Conservation (phyloP, 2,329 filamentous ascomycete genomes). For the Nothophaeocryptopus gaeumannii region DNA sequence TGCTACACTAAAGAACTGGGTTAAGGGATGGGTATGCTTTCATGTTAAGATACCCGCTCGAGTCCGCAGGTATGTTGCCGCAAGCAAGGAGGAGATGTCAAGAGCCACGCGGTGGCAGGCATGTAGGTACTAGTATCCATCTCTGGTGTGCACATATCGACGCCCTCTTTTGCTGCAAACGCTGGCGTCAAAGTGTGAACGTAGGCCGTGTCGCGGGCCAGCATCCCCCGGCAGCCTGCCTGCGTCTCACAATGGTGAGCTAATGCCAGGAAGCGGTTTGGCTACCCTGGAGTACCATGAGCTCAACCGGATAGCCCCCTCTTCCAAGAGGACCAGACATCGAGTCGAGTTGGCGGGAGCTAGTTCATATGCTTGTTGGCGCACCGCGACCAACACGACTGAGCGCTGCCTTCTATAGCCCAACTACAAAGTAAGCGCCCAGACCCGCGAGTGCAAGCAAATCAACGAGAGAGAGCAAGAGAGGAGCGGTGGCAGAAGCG, state of each 20-base stretch:
- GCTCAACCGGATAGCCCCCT: not conserved
- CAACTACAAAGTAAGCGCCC: too few relatives aligned
- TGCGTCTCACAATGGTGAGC: constrained; percentile 7
- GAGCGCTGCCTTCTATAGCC: too few relatives aligned
- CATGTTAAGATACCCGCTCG: constrained; percentile 22
- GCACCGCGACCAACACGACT: too few relatives aligned
- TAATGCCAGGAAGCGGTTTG: constrained; percentile 10
- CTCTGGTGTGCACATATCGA: constrained; percentile 15
- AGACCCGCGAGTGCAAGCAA: too few relatives aligned
- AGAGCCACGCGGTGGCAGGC: constrained; percentile 23
- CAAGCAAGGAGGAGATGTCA: constrained; percentile 28
- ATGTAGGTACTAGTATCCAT: constrained; percentile 8
- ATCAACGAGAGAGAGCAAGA: too few relatives aligned
- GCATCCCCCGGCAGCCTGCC: constrained; percentile 6
- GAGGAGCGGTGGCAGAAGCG: too few relatives aligned
- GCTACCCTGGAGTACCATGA: constrained; percentile 1
- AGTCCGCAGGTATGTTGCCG: constrained; percentile 23
- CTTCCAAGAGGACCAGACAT: too few relatives aligned
- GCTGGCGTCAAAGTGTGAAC: constrained; percentile 14
- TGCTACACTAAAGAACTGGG: constrained; percentile 20
- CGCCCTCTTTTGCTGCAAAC: constrained; percentile 12
- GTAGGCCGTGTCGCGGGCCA: constrained; percentile 1
- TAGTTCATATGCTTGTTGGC: too few relatives aligned
- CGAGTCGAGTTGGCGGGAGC: too few relatives aligned
- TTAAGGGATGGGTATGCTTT: constrained; percentile 20